phyloP scores from a whole-genome alignment of 1,284 basidiomycete genomes.

The Pholiota adiposa region DNA sequence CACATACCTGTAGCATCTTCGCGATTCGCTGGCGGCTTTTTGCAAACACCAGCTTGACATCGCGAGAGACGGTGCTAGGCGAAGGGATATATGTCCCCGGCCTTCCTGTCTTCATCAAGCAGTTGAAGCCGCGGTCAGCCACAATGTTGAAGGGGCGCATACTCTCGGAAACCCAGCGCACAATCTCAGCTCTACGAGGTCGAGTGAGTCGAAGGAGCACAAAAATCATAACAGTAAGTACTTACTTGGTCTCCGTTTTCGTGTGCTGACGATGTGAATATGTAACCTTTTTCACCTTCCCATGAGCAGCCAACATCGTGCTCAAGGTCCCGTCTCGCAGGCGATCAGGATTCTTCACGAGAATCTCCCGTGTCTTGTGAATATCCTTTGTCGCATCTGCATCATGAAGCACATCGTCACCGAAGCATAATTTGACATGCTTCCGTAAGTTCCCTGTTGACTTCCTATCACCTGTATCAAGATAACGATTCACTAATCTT shows the following conservation, averaged over 20 bases:
- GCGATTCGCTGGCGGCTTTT: not conserved
- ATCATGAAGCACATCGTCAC: slow-evolving; percentile 29
- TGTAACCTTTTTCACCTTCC: slow-evolving; percentile 19
- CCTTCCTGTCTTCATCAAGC: slow-evolving; percentile 17
- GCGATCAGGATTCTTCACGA: slow-evolving; percentile 7
- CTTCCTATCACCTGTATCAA: slow-evolving; percentile 32
- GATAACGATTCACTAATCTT: slow-evolving; percentile 32
- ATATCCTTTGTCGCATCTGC: slow-evolving; percentile 25
- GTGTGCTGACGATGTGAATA: slow-evolving; percentile 14
- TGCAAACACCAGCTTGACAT: slow-evolving; percentile 14
- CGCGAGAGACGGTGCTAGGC: not conserved
- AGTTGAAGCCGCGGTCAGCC: slow-evolving; percentile 10
- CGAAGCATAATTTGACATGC: slow-evolving; percentile 42
- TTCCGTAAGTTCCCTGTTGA: slow-evolving; percentile 40
- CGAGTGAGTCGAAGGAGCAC: not conserved
- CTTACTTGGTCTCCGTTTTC: slow-evolving; percentile 3
- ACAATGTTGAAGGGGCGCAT: slow-evolving; percentile 12
- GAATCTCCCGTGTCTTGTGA: too few species aligned
- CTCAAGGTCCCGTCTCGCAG: slow-evolving; percentile 27
- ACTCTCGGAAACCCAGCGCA: slow-evolving; percentile 15
- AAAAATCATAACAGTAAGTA: not conserved
- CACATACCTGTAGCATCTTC: slow-evolving; percentile 13
- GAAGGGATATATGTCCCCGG: slow-evolving; percentile 13
- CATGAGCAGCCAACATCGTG: slow-evolving; percentile 4
- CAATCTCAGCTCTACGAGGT: slow-evolving; percentile 4